Evolutionary conservation across 768 basidiomycete species (phyloP), one percentile per base, ranked within the genome.

Genomic region (Suillus luteus): DNA sequence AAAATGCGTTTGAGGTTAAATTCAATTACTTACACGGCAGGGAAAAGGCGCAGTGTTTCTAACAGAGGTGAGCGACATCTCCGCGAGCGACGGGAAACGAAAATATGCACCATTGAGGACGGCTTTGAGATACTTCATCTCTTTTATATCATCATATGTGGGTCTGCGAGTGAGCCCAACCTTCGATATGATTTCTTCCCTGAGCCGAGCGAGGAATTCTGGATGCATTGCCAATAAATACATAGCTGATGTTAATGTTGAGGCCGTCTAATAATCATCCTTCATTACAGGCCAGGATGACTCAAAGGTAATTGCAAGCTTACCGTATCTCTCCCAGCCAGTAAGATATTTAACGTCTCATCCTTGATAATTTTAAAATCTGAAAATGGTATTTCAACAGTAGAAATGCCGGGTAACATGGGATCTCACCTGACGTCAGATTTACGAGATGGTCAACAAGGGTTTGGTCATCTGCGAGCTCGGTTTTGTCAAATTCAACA

Each of bases 161-260:
- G 80, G 82, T n/a, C 73, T 65, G 6, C 71, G 67, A 10, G 66
- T 69, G 1, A 72, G 63, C 2, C 81, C 81, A 46, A 84, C 72
- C 10, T 71, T 73, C 27, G 66, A 67, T 19, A 81, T 14, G 31
- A 85, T 76, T 61, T 85, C 84, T 52, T 77, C 71, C 7, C 82
- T 78, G n/a, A 84, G 68, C 5, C 75, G 72, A 17, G 31, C 59
- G 24, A 81, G 66, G n/a, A 83, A 72, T 0, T 76, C 64, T 4
- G 82, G 83, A 66, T 85, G 75, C 69, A 78, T 73, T 24, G 82
- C 73, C 43, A 86, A 76, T 66, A 80, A 72, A 70, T 85, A 85
- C 2, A 81, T 67, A 2, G 75, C 73, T 60, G 78, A 83, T 3
- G 78, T 83, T 55, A 85, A 69, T 1, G 77, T 77, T 35, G 75